Evolutionary conservation across 1,284 basidiomycete species (phyloP), one percentile per base, ranked within the genome.

Genomic region (Fomitopsis palustris): DNA sequence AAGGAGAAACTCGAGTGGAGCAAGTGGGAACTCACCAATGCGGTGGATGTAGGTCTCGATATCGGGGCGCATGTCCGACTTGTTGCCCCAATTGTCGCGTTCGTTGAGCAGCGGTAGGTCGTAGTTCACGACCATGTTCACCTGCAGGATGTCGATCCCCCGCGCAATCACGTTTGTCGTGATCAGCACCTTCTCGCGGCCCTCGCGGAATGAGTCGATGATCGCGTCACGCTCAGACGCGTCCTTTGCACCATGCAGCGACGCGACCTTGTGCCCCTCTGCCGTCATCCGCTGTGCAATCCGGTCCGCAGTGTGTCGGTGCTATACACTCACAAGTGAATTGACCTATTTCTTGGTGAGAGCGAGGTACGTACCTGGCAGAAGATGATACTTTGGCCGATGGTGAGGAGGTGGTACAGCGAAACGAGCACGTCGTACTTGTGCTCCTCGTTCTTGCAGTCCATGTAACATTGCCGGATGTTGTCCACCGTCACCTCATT

Each of bases 71-170:
- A 76, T 78, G 64, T 86, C 85, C 27, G 69, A 69, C 35, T 71
- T 67, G 61, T 71, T 70, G 2, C 70, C 66, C 64, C 47, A 49
- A 29, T 78, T 78, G 57, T 80, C 79, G 17, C 86, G 82, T 68
- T 91, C 88, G 68, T 84, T 86, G 77, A 93, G 83, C 65, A 93
- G 80, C 0, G 97, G 97, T 55, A 99, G 84, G 74, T 99, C 97
- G 73, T 99, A 99, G 78, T 99, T 98, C 71, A 96, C 92, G 21
- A 97, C 95, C 93, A 98, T 95, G 79, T 98, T 99, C 65, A 99
- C 97, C 79, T 98, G 96, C 64, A 95, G 83, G 69, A 99, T 98
- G 72, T 99, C 97, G 78, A 99, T 99, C 51, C 97, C 97, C 38
- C 97, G 88, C 9, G 97, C 95, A 65, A 99, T 92, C 67, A 99